Percentiles rank a stretch among this genome's conserved stretches.
phyloP scores from a whole-genome alignment of 2,329 filamentous ascomycete genomes.

The Zasmidium angulare region DNA sequence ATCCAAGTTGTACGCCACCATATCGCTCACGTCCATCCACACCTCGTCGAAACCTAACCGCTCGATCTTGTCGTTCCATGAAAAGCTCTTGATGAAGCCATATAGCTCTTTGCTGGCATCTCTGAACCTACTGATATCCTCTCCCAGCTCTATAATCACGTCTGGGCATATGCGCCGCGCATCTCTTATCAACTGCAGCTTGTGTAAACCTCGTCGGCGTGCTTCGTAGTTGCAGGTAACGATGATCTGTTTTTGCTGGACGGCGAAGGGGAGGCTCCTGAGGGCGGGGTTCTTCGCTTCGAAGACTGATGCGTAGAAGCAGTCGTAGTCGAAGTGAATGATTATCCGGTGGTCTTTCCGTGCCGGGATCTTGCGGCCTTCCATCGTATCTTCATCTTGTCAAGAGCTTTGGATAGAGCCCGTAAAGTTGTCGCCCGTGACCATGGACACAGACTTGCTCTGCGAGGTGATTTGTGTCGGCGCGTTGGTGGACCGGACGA shows the following conservation, averaged over 20 bases:
- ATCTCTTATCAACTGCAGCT: slow-evolving; percentile 82
- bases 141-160: slow-evolving; percentile 79
- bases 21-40: slow-evolving; percentile 79
- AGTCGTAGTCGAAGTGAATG: slow-evolving; percentile 84
- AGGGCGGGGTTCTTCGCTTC: slow-evolving; percentile 76
- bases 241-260: slow-evolving; percentile 86
- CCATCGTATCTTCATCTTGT: slow-evolving; percentile 25
- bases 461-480: not conserved
- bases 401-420: not conserved
- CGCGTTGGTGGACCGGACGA: too few species aligned
- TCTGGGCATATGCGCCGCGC: slow-evolving; percentile 80
- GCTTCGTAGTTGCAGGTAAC: slow-evolving; percentile 95
- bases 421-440: not conserved
- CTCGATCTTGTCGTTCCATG: slow-evolving; percentile 78
- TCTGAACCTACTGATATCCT: slow-evolving; percentile 81
- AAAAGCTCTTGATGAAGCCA: slow-evolving; percentile 67
- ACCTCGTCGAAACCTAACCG: slow-evolving; percentile 86
- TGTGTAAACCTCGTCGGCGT: slow-evolving; percentile 66
- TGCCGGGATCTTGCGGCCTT: slow-evolving; percentile 22
- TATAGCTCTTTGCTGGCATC: slow-evolving; percentile 82
- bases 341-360: slow-evolving; percentile 68
- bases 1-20: slow-evolving; percentile 76
- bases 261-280: slow-evolving; percentile 71
- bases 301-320: slow-evolving; percentile 91
- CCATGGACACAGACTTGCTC: not conserved